These are phyloP conservation scores for Echinosophora koreensis DNA, from an alignment of 306 rosid species.

Conservation along the genomic window DNA sequence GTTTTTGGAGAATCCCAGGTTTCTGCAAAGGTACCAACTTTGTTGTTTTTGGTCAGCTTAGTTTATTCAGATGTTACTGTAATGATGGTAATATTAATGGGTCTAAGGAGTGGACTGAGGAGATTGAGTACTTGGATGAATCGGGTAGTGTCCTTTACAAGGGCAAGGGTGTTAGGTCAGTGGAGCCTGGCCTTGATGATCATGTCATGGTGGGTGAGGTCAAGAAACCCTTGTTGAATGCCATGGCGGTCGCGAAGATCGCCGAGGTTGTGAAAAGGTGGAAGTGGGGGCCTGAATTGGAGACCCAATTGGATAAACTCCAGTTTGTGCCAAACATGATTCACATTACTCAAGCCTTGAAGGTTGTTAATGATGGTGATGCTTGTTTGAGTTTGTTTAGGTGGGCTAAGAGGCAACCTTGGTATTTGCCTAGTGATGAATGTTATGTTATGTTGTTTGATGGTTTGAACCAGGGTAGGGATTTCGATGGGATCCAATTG, in stretches of 20 bases:
- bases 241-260: slow-evolving; percentile 81
- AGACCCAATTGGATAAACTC: slow-evolving; percentile 84
- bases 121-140: slow-evolving; percentile 89
- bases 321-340: slow-evolving; percentile 86
- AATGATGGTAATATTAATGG: slow-evolving; percentile 51
- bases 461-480: slow-evolving; percentile 69
- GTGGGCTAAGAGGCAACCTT: slow-evolving; percentile 91
- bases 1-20: slow-evolving; percentile 43
- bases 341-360: slow-evolving; percentile 76
- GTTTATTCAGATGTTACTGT: slow-evolving; percentile 55
- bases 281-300: slow-evolving; percentile 99
- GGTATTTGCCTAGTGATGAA: slow-evolving; percentile 80
- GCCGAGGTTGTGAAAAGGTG: slow-evolving; percentile 92
- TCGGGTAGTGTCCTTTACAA: slow-evolving; percentile 79
- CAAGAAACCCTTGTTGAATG: slow-evolving; percentile 78
- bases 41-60: slow-evolving; percentile 20
- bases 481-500: slow-evolving; percentile 79
- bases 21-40: slow-evolving; percentile 31
- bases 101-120: slow-evolving; percentile 77
- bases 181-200: slow-evolving; percentile 89
- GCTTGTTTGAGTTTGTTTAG: slow-evolving; percentile 82
- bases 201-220: slow-evolving; percentile 92
- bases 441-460: slow-evolving; percentile 79
- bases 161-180: slow-evolving; percentile 83
- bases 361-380: slow-evolving; percentile 69